A percentile compares a stretch with the other conserved stretches of the same genome.
phyloP scores from a whole-genome alignment of 2,329 filamentous ascomycete species.

The Dothistroma pini region DNA sequence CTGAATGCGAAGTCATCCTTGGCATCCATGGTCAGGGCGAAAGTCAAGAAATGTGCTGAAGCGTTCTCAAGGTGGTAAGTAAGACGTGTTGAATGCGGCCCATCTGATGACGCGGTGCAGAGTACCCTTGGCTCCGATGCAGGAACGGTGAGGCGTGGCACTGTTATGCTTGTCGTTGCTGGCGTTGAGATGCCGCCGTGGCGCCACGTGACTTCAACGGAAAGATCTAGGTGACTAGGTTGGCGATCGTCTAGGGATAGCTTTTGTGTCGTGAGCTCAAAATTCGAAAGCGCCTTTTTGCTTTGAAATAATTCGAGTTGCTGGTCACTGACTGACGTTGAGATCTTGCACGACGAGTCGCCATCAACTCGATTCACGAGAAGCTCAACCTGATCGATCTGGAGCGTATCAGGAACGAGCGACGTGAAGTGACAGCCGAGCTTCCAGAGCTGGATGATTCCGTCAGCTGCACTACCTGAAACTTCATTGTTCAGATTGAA shows the following conservation, averaged over 20 bases:
- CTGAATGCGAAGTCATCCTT: slow-evolving; percentile 91
- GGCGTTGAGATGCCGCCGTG: slow-evolving; percentile 39
- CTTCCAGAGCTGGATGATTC: slow-evolving; percentile 77
- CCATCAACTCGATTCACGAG: slow-evolving; percentile 59
- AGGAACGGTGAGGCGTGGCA: slow-evolving; percentile 76
- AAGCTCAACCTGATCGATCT: slow-evolving; percentile 63
- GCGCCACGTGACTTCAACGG: slow-evolving; percentile 73
- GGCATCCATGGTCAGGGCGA: slow-evolving; percentile 87
- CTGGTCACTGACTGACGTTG: slow-evolving; percentile 11
- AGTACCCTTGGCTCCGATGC: slow-evolving; percentile 85
- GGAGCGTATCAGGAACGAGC: slow-evolving; percentile 63
- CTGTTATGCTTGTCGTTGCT: slow-evolving; percentile 64
- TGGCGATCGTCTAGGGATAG: slow-evolving; percentile 75
- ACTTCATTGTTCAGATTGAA: slow-evolving; percentile 53
- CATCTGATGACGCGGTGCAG: slow-evolving; percentile 38
- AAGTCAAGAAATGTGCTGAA: slow-evolving; percentile 90
- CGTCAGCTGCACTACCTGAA: slow-evolving; percentile 41
- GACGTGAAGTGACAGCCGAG: slow-evolving; percentile 69
- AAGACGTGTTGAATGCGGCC: slow-evolving; percentile 38
- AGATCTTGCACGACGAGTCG: slow-evolving; percentile 55
- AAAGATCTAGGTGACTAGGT: slow-evolving; percentile 69
- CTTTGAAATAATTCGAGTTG: slow-evolving; percentile 15
- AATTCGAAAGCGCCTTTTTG: slow-evolving; percentile 17
- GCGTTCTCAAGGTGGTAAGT: slow-evolving; percentile 84
- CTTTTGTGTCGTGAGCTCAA: slow-evolving; percentile 66